These are phyloP conservation scores for Russula compacta DNA, from an alignment of 768 basidiomycete species.

Conservation along the genomic window DNA sequence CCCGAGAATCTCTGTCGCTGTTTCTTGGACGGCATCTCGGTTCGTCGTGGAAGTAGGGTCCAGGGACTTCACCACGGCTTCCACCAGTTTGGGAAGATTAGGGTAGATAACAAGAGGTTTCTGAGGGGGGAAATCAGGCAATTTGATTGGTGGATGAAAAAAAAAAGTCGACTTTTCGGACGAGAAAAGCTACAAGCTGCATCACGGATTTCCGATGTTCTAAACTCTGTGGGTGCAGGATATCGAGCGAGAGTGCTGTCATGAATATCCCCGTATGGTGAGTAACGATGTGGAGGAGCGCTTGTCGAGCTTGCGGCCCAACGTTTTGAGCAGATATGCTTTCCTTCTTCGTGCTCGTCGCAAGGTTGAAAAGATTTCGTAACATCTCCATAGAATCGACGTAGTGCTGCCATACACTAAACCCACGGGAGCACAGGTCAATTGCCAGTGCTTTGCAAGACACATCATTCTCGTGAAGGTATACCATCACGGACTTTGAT, in stretches of 20 bases:
- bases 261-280: conserved; percentile 85
- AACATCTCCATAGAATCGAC: conserved; percentile 85
- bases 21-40: conserved; percentile 79
- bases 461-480: conserved; percentile 65
- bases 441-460: conserved; percentile 66
- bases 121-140: conserved; percentile 30
- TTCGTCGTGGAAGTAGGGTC: conserved; percentile 77
- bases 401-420: conserved; percentile 91
- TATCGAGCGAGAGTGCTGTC: conserved; percentile 86
- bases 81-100: conserved; percentile 76
- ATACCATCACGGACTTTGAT: conserved; percentile 71
- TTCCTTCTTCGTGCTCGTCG: conserved; percentile 67
- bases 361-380: conserved; percentile 71
- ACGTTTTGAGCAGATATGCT: conserved; percentile 57
- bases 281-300: conserved; percentile 77
- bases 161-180: conserved; percentile 59
- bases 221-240: conserved; percentile 63
- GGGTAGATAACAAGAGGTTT: conserved; percentile 79
- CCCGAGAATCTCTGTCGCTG: conserved; percentile 89
- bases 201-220: conserved; percentile 81
- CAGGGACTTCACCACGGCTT: conserved; percentile 92
- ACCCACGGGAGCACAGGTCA: conserved; percentile 86
- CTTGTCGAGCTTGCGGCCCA: conserved; percentile 68
- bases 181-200: conserved; percentile 89
- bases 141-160: neutral